A percentile compares a stretch with the other conserved stretches of the same genome.
These are phyloP conservation scores for Kodamaea sp. DNA, from an alignment of 1,139 yeast species.

Conservation along the genomic window DNA sequence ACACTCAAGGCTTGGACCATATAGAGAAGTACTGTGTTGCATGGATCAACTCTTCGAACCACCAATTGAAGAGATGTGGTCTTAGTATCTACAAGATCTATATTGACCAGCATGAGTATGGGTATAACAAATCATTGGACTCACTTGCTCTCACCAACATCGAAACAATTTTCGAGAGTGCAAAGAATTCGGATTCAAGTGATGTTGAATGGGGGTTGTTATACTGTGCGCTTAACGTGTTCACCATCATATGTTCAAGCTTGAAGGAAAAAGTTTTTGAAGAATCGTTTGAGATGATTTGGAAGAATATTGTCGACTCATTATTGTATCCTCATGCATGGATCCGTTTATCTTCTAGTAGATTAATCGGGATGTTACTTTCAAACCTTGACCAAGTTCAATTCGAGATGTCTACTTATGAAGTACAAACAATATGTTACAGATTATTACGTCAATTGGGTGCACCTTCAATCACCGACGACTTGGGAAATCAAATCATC, in stretches of 20 bases:
- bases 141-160: conserved; percentile 36
- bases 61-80: conserved; percentile 69
- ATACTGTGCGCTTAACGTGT: conserved; percentile 60
- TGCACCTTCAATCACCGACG: conserved; percentile 70
- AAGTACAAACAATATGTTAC: conserved; percentile 62
- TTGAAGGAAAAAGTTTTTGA: conserved; percentile 30
- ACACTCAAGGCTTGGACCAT: conserved; percentile 34
- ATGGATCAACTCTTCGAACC: conserved; percentile 63
- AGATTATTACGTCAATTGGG: conserved; percentile 73
- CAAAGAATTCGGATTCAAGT: conserved; percentile 31
- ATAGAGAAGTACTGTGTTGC: conserved; percentile 59
- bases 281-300: conserved; percentile 31
- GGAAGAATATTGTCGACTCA: conserved; percentile 53
- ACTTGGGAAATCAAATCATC: conserved; percentile 60
- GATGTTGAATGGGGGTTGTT: conserved; percentile 70
- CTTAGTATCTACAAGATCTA: conserved; percentile 68
- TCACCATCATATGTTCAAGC: conserved; percentile 38
- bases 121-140: conserved; percentile 35
- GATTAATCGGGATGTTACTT: conserved; percentile 55
- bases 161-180: conserved; percentile 31
- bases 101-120: conserved; percentile 48
- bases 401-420: conserved; percentile 30
- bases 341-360: conserved; percentile 73
- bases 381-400: conserved; percentile 35
- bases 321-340: conserved; percentile 87